Conservation (phyloP, 352 stramenopile genomes). For the Phytophthora sansomeana region DNA sequence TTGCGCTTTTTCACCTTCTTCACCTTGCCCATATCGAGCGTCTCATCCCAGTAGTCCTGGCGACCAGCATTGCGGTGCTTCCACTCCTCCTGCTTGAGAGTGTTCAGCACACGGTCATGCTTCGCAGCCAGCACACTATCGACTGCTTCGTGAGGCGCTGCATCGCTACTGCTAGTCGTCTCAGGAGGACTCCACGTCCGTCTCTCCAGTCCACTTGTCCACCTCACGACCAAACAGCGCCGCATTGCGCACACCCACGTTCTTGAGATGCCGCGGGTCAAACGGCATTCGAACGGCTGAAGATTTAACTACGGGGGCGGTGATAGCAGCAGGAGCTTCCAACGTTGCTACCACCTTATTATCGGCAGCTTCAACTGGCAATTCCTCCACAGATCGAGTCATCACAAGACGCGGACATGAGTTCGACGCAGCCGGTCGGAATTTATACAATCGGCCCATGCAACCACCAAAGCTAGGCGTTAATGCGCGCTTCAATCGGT, state of each 20-base stretch:
- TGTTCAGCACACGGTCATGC: conserved; percentile 76
- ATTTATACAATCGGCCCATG: conserved; percentile 50
- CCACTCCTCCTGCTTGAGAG: conserved; percentile 80
- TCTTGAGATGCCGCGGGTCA: conserved; percentile 61
- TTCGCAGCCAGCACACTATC: conserved; percentile 54
- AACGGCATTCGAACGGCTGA: conserved; percentile 46
- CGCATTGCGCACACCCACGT: conserved; percentile 68
- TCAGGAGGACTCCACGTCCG: conserved; percentile 55
- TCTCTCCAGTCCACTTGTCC: conserved; percentile 70
- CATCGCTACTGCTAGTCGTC: conserved; percentile 51
- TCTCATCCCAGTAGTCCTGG: conserved; percentile 83
- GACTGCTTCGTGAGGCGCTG: conserved; percentile 23
- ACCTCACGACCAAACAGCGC: conserved; percentile 72
- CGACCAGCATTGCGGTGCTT: conserved; percentile 69
- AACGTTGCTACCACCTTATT: background rate
- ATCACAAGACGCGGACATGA: conserved; percentile 39
- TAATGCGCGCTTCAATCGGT: conserved; percentile 35
- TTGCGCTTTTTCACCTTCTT: conserved; percentile 90
- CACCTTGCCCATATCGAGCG: conserved; percentile 73
- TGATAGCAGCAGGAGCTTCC: background rate
- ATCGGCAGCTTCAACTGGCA: conserved; percentile 17
- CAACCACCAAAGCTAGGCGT: conserved; percentile 43
- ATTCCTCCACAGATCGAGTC: conserved; percentile 36
- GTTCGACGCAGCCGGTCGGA: conserved; percentile 28
- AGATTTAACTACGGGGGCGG: conserved; percentile 4